Evolutionary conservation across 192 early-diverging fungal genomes (phyloP), one percentile per base, ranked within the genome.

Genomic region (Entomortierella parvispora): DNA sequence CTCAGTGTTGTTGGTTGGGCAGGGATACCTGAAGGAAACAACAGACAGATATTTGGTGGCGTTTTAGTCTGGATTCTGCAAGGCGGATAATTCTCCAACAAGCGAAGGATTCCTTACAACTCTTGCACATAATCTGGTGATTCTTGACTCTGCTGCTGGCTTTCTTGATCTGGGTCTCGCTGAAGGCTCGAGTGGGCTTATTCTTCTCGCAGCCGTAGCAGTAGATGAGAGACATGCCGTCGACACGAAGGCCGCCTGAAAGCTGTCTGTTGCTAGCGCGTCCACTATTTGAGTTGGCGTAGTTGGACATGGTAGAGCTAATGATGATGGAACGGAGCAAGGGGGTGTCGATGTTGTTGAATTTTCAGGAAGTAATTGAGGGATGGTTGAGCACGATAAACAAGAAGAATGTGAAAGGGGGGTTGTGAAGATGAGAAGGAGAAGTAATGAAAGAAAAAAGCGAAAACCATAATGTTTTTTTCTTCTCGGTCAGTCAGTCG

Each of bases 141-240:
- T 31, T 52, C 26, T 75, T 75, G 37, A 31, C 40, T 18, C 50
- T 18, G 26, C 25, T 58, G 44, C 52, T 14, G 1, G 72, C 72
- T 29, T 76, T 76, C 47, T 68, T 76, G 18, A 76, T 31, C 43
- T 76, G 72, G 9, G 65, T 67, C 59, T 76, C 72, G 33, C 58
- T 68, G 31, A 76, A 76, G 34, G 72, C 64, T 26, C 28, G 65
- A 42, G 59, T 58, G 9, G 65, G 58, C 59, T 63, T 76, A 11
- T 12, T 62, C 47, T 62, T 49, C 10, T 54, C 33, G 44, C 72
- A 76, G 18, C 72, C 72, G 46, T 76, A 76, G 23, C 72, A 76
- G n/a, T 50, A 76, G 33, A 68, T 42, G 18, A 34, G 28, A 10
- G 47, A 23, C 10, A 15, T 48, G 8, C 62, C 56, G 22, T 60